Base-by-base conservation (phyloP, 176 grass and related monocot genomes). In the Hyparrhenia diplandra region DNA sequence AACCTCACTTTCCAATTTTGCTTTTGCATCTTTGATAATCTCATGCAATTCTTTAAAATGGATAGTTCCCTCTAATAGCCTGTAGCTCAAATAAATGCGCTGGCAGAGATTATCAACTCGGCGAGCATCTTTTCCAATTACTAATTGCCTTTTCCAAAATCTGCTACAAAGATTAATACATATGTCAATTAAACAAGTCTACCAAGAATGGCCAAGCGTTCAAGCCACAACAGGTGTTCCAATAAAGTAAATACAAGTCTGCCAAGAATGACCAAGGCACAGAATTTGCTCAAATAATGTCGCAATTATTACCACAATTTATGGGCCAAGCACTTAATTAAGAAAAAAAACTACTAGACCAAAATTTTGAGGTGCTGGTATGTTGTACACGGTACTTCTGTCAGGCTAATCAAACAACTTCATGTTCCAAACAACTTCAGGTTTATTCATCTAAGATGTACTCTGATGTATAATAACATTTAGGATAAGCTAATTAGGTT, bases 71-170 rank as follows among this genome's bases (percentile, higher is more conserved):
- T 93, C 87, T 74, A 99, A 64, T 69, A 99, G 77, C 68, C 85
- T 92, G 58, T 91, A 91, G 45, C 89, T 94, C 74, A 96, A 86
- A 81, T 88, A 90, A 84, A 99, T 95, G 68, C 97, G 88, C 45
- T 96, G 88, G 82, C 97, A 99, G 47, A 99, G 87, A 80, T 91
- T 85, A 82, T 99, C 97, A 30, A 99, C 90, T 77, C 97, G 88
- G 30, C 97, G 92, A 47, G 97, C 88, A 89, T 93, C 93, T 86
- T 91, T 99, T 63, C 93, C 97, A 59, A 95, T 84, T 30, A 87
- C 83, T 62, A 99, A 77, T 74, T 99, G 97, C 89, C 91, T 92
- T 88, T 81, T 99, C 97, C 93, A 95, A 86, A 83, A 99, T 88
- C 97, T 99, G 87, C 74, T 42, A 81, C 31, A 86, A 42, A 57